Base-by-base conservation (phyloP, 2,329 filamentous ascomycete species). In the Thermoascus crustaceus region DNA sequence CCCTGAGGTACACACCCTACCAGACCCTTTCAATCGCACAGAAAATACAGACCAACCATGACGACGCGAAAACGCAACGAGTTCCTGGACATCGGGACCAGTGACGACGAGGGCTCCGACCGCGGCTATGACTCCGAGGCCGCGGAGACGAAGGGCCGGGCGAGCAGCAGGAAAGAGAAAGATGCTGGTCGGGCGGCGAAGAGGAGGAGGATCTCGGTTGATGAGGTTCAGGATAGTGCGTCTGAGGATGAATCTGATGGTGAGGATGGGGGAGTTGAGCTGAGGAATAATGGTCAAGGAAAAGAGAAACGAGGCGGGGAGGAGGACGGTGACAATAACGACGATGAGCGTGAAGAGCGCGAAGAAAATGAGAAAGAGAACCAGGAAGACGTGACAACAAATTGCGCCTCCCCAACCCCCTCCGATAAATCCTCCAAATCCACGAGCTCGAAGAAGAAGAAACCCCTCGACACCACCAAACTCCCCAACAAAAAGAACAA, bases 261-360 rank as follows among this genome's bases (percentile, higher is more conserved):
- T 61, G 49, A 52, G 3, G 30, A 36, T 8, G 45, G 39, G 53
- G 5, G 60, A 55, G 13, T 3, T 4, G n/a, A n/a, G n/a, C n/a
- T n/a, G n/a, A n/a, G n/a, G n/a, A 16, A 10, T 14, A 18, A n/a
- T 18, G 33, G 2, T 75, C 73, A 11, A 68, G 66, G 5, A 78
- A 77, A 8, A 74, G 73, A 21, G 79, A 64, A 30, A 11, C n/a
- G 14, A 10, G 10, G 71, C 70, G 16, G 81, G 53, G 49, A 81
- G 75, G 35, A 76, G 65, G 35, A 79, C 10, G 8, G 25, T 55
- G 31, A 69, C 61, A 6, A 75, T 64, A 19, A 68, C 48, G 39
- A 81, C 62, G 27, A 78, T 62, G 46, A 37, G n/a, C n/a, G n/a
- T n/a, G n/a, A n/a, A n/a, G n/a, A n/a, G n/a, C n/a, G n/a, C n/a